These are phyloP conservation scores for Arachnopeziza araneosa DNA, from an alignment of 2,329 filamentous ascomycete species.

Conservation along the genomic window DNA sequence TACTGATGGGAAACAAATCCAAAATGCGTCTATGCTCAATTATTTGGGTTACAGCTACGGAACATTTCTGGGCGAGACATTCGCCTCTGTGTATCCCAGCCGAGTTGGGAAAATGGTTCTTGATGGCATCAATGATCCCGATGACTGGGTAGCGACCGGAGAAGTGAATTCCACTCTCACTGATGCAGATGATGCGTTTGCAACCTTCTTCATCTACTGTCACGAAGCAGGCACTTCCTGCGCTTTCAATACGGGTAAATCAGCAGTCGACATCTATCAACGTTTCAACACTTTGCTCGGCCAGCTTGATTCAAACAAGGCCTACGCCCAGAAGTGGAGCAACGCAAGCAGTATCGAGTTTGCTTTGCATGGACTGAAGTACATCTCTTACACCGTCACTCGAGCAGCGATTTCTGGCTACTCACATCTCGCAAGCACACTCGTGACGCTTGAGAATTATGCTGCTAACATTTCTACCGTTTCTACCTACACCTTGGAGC, in stretches of 20 bases:
- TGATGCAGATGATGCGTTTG: constrained; percentile 22
- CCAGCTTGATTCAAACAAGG: constrained; percentile 9
- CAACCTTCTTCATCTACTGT: constrained; percentile 23
- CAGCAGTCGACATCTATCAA: constrained; percentile 13
- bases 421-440: background rate
- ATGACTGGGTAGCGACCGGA: constrained; percentile 31
- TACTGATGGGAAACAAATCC: background rate
- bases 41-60: constrained; percentile 36
- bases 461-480: background rate
- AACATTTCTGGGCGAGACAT: constrained; percentile 34
- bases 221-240: constrained; percentile 29
- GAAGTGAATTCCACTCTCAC: constrained; percentile 33
- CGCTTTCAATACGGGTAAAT: constrained; percentile 16
- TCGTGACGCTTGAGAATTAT: background rate
- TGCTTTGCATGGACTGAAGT: constrained; percentile 4
- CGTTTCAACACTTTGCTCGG: constrained; percentile 12
- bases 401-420: background rate
- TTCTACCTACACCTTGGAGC: background rate
- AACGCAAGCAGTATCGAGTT: constrained; percentile 11
- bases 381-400: background rate
- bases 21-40: constrained; percentile 21
- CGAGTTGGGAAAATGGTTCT: constrained; percentile 36
- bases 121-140: constrained; percentile 17
- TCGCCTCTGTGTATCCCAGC: constrained; percentile 37
- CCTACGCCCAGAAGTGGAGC: constrained; percentile 8